Evolutionary conservation across 1,284 basidiomycete species (phyloP).

Genomic region (Salmacisia buchloeana): DNA sequence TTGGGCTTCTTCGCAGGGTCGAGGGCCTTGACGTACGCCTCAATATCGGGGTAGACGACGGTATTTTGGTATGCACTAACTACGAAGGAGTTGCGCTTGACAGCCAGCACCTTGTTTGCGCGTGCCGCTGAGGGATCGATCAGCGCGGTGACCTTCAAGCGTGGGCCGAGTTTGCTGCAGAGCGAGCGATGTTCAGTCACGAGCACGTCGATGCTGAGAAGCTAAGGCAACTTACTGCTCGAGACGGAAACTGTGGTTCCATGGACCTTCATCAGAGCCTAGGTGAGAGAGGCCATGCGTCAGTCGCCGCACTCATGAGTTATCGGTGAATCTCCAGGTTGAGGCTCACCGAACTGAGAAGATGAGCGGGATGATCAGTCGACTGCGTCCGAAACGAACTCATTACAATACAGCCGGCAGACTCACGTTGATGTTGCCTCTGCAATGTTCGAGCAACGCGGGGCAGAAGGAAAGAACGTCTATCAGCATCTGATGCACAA

Average conservation of each 20-base stretch:
- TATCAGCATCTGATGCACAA: background rate
- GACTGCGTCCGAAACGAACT: background rate
- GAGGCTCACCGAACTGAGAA: background rate
- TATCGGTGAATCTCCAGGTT: background rate
- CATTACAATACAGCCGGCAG: background rate
- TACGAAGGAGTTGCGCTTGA: slow-evolving; percentile 92
- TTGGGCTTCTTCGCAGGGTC: slow-evolving; percentile 53
- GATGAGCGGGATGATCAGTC: background rate
- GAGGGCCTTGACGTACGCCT: slow-evolving; percentile 73
- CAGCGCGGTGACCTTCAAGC: slow-evolving; percentile 89
- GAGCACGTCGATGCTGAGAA: background rate
- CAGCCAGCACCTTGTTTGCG: slow-evolving; percentile 71
- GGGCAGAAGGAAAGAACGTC: background rate
- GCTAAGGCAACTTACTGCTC: slow-evolving; percentile 25
- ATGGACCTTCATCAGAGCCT: slow-evolving; percentile 48
- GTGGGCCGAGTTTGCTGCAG: slow-evolving; percentile 93
- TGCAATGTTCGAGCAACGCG: background rate
- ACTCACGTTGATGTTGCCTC: slow-evolving; percentile 45
- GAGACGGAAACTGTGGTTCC: slow-evolving; percentile 50
- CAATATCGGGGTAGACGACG: slow-evolving; percentile 76
- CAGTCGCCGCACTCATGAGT: background rate
- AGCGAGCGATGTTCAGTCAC: slow-evolving; percentile 20
- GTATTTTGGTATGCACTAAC: slow-evolving; percentile 87
- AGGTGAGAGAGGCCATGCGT: background rate
- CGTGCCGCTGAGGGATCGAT: slow-evolving; percentile 85